Evolutionary conservation across 768 basidiomycete genomes (phyloP).

Genomic region (Kwoniella pini): DNA sequence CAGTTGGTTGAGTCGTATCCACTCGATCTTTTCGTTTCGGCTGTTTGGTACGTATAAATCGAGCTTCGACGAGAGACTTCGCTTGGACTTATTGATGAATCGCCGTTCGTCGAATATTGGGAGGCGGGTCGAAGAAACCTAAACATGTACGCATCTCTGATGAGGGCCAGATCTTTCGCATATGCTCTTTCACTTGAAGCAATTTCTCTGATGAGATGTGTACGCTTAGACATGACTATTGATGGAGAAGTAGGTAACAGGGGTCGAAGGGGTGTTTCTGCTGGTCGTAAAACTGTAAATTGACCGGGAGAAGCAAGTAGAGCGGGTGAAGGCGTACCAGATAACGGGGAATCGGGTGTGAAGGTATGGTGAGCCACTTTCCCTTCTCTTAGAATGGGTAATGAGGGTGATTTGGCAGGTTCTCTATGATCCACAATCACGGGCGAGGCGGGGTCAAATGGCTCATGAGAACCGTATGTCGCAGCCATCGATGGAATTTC

Average conservation of each 20-base stretch:
- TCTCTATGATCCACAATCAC: neutral
- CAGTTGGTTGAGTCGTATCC: slow-evolving; percentile 14
- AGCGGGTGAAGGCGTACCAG: neutral
- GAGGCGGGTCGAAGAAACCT: slow-evolving; percentile 40
- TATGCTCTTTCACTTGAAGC: slow-evolving; percentile 52
- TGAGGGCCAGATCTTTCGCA: slow-evolving; percentile 51
- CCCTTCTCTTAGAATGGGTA: slow-evolving; percentile 9
- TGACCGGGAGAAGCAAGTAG: neutral
- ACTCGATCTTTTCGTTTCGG: slow-evolving; percentile 34
- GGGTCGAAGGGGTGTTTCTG: slow-evolving; percentile 18
- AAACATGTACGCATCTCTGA: slow-evolving; percentile 52
- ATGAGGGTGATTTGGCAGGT: slow-evolving; percentile 18
- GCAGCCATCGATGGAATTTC: slow-evolving; percentile 14
- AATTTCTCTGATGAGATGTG: slow-evolving; percentile 54
- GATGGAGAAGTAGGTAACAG: slow-evolving; percentile 17
- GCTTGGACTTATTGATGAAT: slow-evolving; percentile 29
- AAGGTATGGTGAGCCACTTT: neutral
- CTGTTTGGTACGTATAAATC: slow-evolving; percentile 42
- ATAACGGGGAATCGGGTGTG: neutral
- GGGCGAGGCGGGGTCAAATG: neutral
- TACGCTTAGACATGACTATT: slow-evolving; percentile 43
- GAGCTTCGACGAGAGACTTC: slow-evolving; percentile 33
- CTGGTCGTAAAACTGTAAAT: too few relatives aligned
- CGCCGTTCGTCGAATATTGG: slow-evolving; percentile 25
- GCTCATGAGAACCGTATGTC: slow-evolving; percentile 7